These are phyloP conservation scores for Gonapodya prolifera DNA, from an alignment of 192 early-diverging fungal genomes.

Conservation along the genomic window DNA sequence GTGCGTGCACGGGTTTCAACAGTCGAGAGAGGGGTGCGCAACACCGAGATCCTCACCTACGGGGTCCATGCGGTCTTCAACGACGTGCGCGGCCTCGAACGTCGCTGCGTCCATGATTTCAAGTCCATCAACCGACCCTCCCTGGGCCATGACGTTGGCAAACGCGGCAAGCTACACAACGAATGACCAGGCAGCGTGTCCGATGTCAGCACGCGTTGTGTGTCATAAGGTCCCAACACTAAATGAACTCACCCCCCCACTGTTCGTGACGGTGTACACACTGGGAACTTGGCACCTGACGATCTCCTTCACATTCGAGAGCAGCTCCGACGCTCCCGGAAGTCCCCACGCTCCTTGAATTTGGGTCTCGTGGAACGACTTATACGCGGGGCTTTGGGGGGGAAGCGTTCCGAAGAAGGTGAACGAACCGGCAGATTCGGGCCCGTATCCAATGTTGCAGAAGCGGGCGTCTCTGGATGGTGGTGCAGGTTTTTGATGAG, in stretches of 20 bases:
- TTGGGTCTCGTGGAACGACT: too few species aligned
- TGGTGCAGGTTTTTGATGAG: too few species aligned
- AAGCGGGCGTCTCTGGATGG: neutral
- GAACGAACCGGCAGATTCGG: neutral
- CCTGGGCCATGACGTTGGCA: neutral
- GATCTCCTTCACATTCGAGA: neutral
- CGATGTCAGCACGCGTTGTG: neutral
- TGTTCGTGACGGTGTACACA: neutral
- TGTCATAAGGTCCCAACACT: too few species aligned
- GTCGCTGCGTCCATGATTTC: neutral
- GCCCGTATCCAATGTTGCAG: neutral
- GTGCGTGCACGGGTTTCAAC: too few species aligned
- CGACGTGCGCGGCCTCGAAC: neutral
- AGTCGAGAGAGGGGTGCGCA: too few species aligned
- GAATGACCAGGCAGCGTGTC: neutral
- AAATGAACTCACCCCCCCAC: neutral
- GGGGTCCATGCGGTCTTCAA: neutral
- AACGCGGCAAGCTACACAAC: neutral
- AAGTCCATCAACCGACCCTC: neutral
- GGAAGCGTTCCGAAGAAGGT: neutral
- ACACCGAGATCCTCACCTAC: too few species aligned
- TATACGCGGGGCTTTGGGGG: neutral
- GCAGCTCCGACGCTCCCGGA: neutral
- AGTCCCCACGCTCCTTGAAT: neutral
- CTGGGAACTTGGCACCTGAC: neutral